Base-by-base conservation (phyloP, 345 rosid species). In the Cardiospermum halicacabum region DNA sequence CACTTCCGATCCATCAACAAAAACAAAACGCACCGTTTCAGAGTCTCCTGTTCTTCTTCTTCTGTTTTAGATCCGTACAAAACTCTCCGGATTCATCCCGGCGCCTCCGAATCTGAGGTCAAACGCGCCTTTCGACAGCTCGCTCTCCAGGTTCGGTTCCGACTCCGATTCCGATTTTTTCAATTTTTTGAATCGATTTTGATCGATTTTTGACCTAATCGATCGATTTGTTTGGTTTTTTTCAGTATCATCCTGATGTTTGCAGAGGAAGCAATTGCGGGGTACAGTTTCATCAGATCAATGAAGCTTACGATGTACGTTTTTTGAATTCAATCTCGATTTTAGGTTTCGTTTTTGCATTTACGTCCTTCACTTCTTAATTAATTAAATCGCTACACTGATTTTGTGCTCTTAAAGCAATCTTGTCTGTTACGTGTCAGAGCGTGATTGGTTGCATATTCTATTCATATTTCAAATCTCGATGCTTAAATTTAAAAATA, bases 181-280 rank as follows among this genome's bases (percentile, higher is more conserved):
- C 25, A 11, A 40, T 56, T 11, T 8, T 18, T 25, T 19, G 11
- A 10, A 13, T n/a, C 8, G 2, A n/a, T 4, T 5, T 11, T 9
- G n/a, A 22, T 13, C 5, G 54, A 25, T 30, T 19, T 21, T 43
- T 60, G 28, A 11, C 12, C 18, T 15, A 25, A 11, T 10, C 16
- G 25, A 62, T 56, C n/a, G 51, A 47, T 27, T 42, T 3, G 18
- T 36, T 50, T 0, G 18, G 1, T 58, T 43, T 32, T 9, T 42
- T 75, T 64, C 89, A 89, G 96, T 89, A 89, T 79, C 99, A 94
- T 83, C 99, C 99, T 11, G 99, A 94, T 73, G 97, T 94, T 7
- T 94, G 99, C 74, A 85, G 87, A 78, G 99, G 91, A 78, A 85
- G 60, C 73, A 88, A 87, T 72, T 88, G 92, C 25, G 92, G 88